A percentile compares a stretch with the other conserved stretches of the same genome.
These are phyloP conservation scores for Chrysosporium keratinophilum DNA, from an alignment of 2,329 filamentous ascomycete genomes.

Conservation along the genomic window DNA sequence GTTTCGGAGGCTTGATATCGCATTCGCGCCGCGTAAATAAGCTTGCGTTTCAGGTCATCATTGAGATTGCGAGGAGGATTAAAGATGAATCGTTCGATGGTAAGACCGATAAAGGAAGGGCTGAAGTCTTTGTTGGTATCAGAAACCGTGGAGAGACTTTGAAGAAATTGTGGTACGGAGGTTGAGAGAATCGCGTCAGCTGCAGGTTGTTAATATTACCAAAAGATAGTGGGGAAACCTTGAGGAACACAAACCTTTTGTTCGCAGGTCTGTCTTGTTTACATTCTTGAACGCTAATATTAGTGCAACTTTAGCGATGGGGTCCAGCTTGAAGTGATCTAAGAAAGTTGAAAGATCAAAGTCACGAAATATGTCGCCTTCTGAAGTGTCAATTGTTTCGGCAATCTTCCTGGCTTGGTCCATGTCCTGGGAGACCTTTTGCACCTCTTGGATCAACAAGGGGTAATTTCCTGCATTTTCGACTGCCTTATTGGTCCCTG, in stretches of 20 bases:
- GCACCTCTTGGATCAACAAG: constrained; percentile 71
- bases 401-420: constrained; percentile 84
- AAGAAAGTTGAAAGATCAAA: constrained; percentile 94
- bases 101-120: constrained; percentile 61
- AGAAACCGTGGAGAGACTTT: constrained; percentile 58
- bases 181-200: constrained; percentile 82
- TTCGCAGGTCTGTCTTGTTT: constrained; percentile 69
- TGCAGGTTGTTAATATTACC: constrained; percentile 30
- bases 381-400: constrained; percentile 79
- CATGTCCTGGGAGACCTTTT: constrained; percentile 69
- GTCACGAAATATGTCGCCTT: constrained; percentile 88
- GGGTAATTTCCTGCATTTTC: constrained; percentile 74
- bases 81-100: constrained; percentile 78
- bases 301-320: constrained; percentile 75
- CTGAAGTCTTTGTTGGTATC: constrained; percentile 56
- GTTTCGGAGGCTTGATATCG: constrained; percentile 52
- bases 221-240: constrained; percentile 2
- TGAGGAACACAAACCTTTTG: constrained; percentile 58
- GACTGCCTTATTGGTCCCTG: constrained; percentile 60
- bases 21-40: constrained; percentile 53
- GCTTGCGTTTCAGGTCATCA: constrained; percentile 58
- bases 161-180: constrained; percentile 66
- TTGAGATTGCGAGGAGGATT: constrained; percentile 80
- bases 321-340: constrained; percentile 89
- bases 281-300: constrained; percentile 79